These are phyloP conservation scores for Gryganskiella cystojenkinii DNA, from an alignment of 192 early-diverging fungal species.

Conservation along the genomic window DNA sequence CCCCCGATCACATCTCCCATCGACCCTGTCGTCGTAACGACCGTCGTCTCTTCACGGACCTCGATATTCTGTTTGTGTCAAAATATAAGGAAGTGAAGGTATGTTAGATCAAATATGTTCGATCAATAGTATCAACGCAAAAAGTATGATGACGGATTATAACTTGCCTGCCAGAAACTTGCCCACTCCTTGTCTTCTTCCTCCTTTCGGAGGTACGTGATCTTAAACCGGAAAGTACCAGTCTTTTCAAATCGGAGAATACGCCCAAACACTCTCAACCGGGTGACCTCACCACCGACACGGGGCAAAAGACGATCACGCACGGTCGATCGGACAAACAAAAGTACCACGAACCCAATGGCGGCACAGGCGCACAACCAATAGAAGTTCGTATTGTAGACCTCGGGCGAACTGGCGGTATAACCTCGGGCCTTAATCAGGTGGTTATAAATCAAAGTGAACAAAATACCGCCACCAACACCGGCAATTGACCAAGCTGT, in stretches of 20 bases:
- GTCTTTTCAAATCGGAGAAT: conserved; percentile 61
- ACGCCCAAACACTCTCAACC: conserved; percentile 72
- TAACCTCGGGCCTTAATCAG: conserved; percentile 55
- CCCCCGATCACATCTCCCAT: conserved; percentile 49
- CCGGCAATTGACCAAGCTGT: conserved; percentile 80
- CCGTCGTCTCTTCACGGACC: conserved; percentile 42
- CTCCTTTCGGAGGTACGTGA: conserved; percentile 36
- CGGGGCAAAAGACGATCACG: conserved; percentile 76
- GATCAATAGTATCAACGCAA: neutral
- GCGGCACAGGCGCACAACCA: conserved; percentile 74
- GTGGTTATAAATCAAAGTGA: conserved; percentile 70
- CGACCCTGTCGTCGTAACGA: conserved; percentile 42
- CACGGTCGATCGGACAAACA: conserved; percentile 73
- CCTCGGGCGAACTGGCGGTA: conserved; percentile 53
- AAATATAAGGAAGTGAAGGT: neutral
- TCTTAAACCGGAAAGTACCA: conserved; percentile 37
- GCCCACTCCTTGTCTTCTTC: conserved; percentile 54
- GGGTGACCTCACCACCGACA: conserved; percentile 67
- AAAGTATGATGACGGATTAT: neutral
- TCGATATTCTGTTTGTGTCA: conserved; percentile 30
- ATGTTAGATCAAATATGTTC: neutral
- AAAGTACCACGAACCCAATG: conserved; percentile 65
- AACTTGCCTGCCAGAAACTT: conserved; percentile 47
- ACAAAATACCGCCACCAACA: conserved; percentile 74
- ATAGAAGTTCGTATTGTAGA: conserved; percentile 72